phyloP scores from a whole-genome alignment of 768 basidiomycete species.

The Russula brevipes region DNA sequence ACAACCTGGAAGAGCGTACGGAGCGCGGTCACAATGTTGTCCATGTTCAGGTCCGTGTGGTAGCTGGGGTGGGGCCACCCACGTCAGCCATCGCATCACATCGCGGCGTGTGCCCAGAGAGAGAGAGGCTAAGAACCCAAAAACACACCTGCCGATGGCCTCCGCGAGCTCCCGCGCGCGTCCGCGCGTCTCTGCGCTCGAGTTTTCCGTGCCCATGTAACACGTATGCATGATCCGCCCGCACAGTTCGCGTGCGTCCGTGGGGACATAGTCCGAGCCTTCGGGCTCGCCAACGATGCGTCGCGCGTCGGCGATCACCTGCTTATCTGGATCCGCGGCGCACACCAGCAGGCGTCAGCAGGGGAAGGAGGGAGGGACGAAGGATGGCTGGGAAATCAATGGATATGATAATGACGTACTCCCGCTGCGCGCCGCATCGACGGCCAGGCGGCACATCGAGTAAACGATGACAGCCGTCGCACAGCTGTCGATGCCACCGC shows the following conservation, averaged over 20 bases:
- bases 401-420: constrained; percentile 42
- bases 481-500: constrained; percentile 96
- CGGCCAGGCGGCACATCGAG: constrained; percentile 93
- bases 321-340: constrained; percentile 44
- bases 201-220: constrained; percentile 99
- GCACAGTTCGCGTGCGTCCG: constrained; percentile 83
- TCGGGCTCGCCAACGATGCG: constrained; percentile 82
- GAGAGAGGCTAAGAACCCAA: constrained; percentile 13
- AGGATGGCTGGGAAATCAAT: background rate
- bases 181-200: constrained; percentile 75
- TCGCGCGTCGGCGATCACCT: constrained; percentile 87
- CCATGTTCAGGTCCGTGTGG: constrained; percentile 95
- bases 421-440: constrained; percentile 66
- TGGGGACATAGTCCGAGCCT: constrained; percentile 76
- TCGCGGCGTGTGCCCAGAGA: background rate
- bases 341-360: background rate
- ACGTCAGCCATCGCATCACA: background rate
- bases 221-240: constrained; percentile 91
- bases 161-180: constrained; percentile 83
- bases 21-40: constrained; percentile 79
- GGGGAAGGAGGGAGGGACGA: no score
- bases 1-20: constrained; percentile 78
- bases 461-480: constrained; percentile 94
- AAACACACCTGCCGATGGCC: constrained; percentile 86
- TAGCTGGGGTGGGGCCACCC: constrained; percentile 48